Evolutionary conservation across 306 rosid species (phyloP).

Genomic region (Lathyrus aphaca): DNA sequence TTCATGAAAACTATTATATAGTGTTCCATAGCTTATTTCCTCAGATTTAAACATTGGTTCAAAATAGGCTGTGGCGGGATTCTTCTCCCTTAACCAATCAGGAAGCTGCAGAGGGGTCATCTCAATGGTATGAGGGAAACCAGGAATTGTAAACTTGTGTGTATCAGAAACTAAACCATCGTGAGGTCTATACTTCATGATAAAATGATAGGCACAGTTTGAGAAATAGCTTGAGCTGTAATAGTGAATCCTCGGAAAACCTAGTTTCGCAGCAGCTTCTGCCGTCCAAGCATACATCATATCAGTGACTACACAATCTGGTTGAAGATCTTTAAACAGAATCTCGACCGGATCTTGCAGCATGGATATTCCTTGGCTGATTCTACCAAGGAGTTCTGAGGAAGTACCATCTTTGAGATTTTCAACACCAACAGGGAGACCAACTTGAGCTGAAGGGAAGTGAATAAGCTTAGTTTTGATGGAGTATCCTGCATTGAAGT

Average conservation of each 20-base stretch:
- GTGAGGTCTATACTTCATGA: conserved; percentile 34
- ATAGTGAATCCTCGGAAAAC: conserved; percentile 39
- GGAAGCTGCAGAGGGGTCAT: conserved; percentile 26
- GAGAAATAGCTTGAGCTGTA: conserved; percentile 42
- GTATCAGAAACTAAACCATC: conserved; percentile 26
- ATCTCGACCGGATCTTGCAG: conserved; percentile 28
- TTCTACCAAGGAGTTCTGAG: neutral
- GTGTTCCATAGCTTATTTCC: conserved; percentile 39
- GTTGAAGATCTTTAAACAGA: conserved; percentile 28
- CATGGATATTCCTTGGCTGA: neutral
- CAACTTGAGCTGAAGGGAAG: conserved; percentile 36
- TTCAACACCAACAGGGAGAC: conserved; percentile 39
- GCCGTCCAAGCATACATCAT: conserved; percentile 40
- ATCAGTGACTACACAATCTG: conserved; percentile 35
- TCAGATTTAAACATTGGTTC: conserved; percentile 29
- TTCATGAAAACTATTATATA: conserved; percentile 39
- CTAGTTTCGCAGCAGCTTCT: conserved; percentile 31
- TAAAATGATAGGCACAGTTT: neutral
- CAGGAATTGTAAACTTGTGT: conserved; percentile 32
- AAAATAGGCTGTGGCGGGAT: neutral
- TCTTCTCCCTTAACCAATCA: neutral
- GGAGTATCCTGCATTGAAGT: conserved; percentile 25
- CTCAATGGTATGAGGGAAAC: conserved; percentile 30
- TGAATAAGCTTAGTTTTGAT: conserved; percentile 29
- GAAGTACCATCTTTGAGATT: conserved; percentile 29